These are phyloP conservation scores for Cantharellus cinnabarinus DNA, from an alignment of 768 basidiomycete species.

Conservation along the genomic window DNA sequence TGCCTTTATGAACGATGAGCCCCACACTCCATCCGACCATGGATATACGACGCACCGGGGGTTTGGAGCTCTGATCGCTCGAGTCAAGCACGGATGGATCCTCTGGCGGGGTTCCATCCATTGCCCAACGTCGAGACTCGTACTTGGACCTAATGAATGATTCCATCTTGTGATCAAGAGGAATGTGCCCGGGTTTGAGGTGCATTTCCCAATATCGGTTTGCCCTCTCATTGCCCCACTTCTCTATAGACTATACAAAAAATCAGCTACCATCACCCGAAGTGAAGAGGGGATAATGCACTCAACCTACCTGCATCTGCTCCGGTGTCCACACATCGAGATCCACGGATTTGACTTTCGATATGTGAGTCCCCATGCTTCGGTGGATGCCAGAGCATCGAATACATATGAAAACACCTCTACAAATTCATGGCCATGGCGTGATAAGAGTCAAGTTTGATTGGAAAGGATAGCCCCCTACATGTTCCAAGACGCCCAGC, in stretches of 20 bases:
- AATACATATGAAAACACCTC: conserved; percentile 88
- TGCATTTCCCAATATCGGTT: conserved; percentile 98
- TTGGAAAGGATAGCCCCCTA: conserved; percentile 17
- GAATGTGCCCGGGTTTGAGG: conserved; percentile 73
- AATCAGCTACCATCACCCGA: background rate
- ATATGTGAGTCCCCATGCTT: conserved; percentile 96
- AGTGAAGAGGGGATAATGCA: background rate
- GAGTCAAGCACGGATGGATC: conserved; percentile 64
- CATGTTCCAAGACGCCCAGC: conserved; percentile 98
- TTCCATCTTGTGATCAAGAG: conserved; percentile 96
- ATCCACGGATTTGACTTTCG: conserved; percentile 92
- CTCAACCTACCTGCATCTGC: conserved; percentile 64
- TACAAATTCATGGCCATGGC: conserved; percentile 14
- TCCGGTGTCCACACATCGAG: conserved; percentile 95
- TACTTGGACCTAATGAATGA: conserved; percentile 96
- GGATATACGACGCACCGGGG: background rate
- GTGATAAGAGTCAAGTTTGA: conserved; percentile 1
- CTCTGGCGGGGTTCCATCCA: conserved; percentile 64
- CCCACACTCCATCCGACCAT: background rate
- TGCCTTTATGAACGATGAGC: background rate
- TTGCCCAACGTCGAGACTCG: conserved; percentile 80
- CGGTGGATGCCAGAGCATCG: conserved; percentile 95
- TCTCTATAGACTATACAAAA: conserved; percentile 44
- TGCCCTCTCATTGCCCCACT: conserved; percentile 86
- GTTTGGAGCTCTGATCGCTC: conserved; percentile 10